Evolutionary conservation across 805 yeast genomes (phyloP).

Genomic region (Candida silvicultrix): DNA sequence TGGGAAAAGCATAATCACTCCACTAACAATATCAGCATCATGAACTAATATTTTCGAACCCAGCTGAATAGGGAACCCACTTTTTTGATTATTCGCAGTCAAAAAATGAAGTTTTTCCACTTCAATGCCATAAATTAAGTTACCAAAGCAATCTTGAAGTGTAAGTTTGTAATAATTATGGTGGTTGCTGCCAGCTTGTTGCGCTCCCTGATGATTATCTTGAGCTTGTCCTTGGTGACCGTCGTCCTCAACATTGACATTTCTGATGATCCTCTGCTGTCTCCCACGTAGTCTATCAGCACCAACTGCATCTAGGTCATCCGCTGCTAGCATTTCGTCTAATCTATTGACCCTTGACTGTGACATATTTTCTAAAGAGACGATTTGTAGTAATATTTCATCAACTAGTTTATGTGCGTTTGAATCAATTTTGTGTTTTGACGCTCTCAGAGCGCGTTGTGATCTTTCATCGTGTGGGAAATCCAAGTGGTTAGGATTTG

Average conservation of each 20-base stretch:
- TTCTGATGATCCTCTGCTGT: slow-evolving; percentile 28
- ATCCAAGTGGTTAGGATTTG: neutral
- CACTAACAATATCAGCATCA: slow-evolving; percentile 38
- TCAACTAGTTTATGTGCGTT: slow-evolving; percentile 6
- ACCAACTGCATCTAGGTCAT: slow-evolving; percentile 54
- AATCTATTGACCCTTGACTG: slow-evolving; percentile 44
- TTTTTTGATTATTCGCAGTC: slow-evolving; percentile 15
- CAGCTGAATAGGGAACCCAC: slow-evolving; percentile 34
- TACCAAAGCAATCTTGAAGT: slow-evolving; percentile 47
- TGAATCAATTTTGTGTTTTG: slow-evolving; percentile 1
- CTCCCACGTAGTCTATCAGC: slow-evolving; percentile 43
- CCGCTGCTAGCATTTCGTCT: slow-evolving; percentile 44
- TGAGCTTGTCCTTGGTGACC: slow-evolving; percentile 13
- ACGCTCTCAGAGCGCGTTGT: slow-evolving; percentile 12
- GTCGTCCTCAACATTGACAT: slow-evolving; percentile 39
- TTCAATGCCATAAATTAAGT: slow-evolving; percentile 53
- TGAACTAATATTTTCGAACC: slow-evolving; percentile 55
- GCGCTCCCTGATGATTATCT: neutral
- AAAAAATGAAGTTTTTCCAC: slow-evolving; percentile 45
- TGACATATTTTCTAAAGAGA: slow-evolving; percentile 48
- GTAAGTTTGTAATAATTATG: slow-evolving; percentile 43
- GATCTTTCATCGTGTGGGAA: slow-evolving; percentile 15
- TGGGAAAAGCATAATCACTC: slow-evolving; percentile 31
- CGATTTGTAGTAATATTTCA: slow-evolving; percentile 45
- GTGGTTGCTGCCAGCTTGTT: neutral